phyloP scores from a whole-genome alignment of 352 stramenopile genomes.

The Poterioochromonas sp. region DNA sequence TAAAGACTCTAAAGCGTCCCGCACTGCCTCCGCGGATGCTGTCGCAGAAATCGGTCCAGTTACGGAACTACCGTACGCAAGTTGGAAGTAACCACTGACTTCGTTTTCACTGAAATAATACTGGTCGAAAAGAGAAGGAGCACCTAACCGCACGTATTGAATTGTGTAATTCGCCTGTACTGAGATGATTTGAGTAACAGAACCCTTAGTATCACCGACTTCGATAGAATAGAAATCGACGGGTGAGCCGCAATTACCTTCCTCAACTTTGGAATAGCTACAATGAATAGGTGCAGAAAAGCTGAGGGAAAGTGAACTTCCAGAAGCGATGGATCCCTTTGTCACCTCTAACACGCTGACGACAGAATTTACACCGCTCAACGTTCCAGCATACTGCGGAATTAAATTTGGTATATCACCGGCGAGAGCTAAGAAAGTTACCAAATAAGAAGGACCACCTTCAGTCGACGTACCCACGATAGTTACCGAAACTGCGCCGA shows the following conservation, averaged over 20 bases:
- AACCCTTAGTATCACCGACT: conserved; percentile 41
- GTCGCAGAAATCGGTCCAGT: conserved; percentile 66
- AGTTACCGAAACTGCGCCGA: conserved; percentile 52
- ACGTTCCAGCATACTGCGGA: background rate
- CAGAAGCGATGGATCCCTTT: conserved; percentile 56
- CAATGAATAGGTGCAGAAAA: conserved; percentile 53
- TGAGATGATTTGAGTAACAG: conserved; percentile 17
- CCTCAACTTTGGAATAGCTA: conserved; percentile 40
- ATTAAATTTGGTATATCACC: conserved; percentile 28
- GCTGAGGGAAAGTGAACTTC: conserved; percentile 47
- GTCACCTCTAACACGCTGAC: conserved; percentile 54
- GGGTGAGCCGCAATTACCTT: conserved; percentile 47
- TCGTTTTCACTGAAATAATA: background rate
- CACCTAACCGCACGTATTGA: conserved; percentile 32
- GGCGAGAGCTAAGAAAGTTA: conserved; percentile 54
- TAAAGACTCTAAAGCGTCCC: conserved; percentile 68
- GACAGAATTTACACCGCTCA: conserved; percentile 10
- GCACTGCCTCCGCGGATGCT: conserved; percentile 60
- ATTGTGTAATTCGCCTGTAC: conserved; percentile 37
- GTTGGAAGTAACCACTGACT: conserved; percentile 60
- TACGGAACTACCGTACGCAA: conserved; percentile 61
- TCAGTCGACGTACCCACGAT: conserved; percentile 47
- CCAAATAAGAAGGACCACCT: conserved; percentile 47
- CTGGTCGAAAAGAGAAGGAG: background rate
- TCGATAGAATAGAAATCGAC: conserved; percentile 46